These are phyloP conservation scores for Lipomyces lipofer DNA, from an alignment of 805 yeast genomes.

Conservation along the genomic window DNA sequence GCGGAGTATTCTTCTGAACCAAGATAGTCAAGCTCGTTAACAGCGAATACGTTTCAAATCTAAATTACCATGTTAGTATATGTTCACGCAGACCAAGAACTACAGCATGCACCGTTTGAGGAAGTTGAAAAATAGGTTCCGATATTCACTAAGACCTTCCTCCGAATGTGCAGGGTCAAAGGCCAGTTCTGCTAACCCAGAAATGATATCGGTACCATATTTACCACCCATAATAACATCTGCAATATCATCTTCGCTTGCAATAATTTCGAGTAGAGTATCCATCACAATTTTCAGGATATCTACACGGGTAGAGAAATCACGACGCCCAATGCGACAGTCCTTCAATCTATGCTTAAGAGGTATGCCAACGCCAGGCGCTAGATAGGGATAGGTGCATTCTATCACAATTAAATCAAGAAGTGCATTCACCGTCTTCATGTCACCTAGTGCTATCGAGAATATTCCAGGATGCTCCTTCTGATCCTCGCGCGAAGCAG, in stretches of 20 bases:
- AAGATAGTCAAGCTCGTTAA: constrained; percentile 61
- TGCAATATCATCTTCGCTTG: constrained; percentile 35
- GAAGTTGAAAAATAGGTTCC: constrained; percentile 9
- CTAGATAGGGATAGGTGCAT: constrained; percentile 68
- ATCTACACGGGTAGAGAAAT: constrained; percentile 1
- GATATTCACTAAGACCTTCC: neutral
- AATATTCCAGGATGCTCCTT: constrained; percentile 34
- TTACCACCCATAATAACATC: constrained; percentile 37
- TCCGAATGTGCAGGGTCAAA: constrained; percentile 27
- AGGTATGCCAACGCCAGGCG: constrained; percentile 61
- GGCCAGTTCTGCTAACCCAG: constrained; percentile 35
- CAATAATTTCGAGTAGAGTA: constrained; percentile 27
- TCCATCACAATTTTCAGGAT: constrained; percentile 21
- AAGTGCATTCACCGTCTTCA: constrained; percentile 68
- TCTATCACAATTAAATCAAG: constrained; percentile 64
- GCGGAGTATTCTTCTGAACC: constrained; percentile 50
- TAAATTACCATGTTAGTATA: constrained; percentile 10
- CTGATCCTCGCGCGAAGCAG: constrained; percentile 21
- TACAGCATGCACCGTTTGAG: constrained; percentile 10
- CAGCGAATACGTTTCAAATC: constrained; percentile 63
- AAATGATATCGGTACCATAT: constrained; percentile 36
- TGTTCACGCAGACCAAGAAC: neutral
- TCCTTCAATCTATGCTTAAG: constrained; percentile 56
- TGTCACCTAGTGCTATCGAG: constrained; percentile 78
- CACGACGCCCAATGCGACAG: neutral